Conservation (phyloP, 2,329 filamentous ascomycete species). For the Penicillium capsulatum region DNA sequence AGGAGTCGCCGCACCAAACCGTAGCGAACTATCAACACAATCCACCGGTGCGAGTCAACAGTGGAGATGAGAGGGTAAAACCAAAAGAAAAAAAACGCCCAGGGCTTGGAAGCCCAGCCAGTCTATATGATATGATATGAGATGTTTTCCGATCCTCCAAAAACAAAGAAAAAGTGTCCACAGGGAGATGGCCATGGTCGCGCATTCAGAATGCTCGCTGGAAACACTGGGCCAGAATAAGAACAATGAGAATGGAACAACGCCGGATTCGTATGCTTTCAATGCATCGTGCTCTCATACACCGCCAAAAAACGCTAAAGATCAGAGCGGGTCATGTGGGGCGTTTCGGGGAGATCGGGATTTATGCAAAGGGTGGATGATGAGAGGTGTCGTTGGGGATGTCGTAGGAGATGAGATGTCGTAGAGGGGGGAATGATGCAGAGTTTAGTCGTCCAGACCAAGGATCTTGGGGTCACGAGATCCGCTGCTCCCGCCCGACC, state of each 20-base stretch:
- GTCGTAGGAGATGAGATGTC: constrained; percentile 3
- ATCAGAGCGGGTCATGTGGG: constrained; percentile 16
- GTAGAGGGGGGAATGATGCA: constrained; percentile 1
- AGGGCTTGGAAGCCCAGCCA: constrained; percentile 1
- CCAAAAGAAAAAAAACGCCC: constrained; percentile 11
- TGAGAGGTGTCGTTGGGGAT: constrained; percentile 10
- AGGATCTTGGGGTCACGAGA: constrained; percentile 22
- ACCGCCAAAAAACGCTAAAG: constrained; percentile 26
- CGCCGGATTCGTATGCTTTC: constrained; percentile 21
- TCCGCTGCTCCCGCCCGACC: constrained; percentile 23
- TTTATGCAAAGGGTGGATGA: constrained; percentile 2
- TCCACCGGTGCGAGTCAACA: constrained; percentile 11
- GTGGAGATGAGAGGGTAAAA: constrained; percentile 14
- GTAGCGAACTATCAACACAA: constrained; percentile 21
- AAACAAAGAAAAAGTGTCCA: constrained; percentile 7
- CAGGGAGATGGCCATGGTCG: background rate
- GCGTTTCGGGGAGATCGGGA: background rate
- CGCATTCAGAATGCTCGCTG: constrained; percentile 4
- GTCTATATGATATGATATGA: constrained; percentile 10
- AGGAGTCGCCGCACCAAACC: constrained; percentile 13
- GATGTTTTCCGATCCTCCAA: constrained; percentile 3
- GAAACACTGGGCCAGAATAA: constrained; percentile 7
- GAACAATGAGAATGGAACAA: constrained; percentile 8
- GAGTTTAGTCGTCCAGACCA: constrained; percentile 18
- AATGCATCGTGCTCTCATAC: constrained; percentile 28